Evolutionary conservation across 306 rosid genomes (phyloP).

Genomic region (Hippophae rhamnoides): DNA sequence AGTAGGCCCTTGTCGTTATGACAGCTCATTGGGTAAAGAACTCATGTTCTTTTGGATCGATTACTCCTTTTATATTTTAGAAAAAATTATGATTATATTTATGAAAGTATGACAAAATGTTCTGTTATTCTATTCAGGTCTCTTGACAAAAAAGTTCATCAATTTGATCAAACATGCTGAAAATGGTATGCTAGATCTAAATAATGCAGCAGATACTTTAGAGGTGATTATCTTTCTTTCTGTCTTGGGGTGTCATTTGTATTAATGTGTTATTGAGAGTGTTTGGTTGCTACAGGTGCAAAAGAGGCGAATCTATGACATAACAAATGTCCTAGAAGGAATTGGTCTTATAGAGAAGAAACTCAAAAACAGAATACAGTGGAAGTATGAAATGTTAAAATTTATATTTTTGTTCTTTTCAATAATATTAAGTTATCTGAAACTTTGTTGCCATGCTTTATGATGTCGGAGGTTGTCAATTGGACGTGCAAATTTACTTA

Average conservation of each 20-base stretch:
- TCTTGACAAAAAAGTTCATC: constrained; percentile 89
- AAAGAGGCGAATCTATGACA: constrained; percentile 95
- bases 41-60: not conserved
- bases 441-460: constrained; percentile 11
- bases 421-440: too few species aligned
- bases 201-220: constrained; percentile 89
- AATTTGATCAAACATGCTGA: constrained; percentile 89
- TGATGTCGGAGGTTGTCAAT: constrained; percentile 13
- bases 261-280: constrained; percentile 19
- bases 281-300: constrained; percentile 58
- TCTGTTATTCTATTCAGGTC: constrained; percentile 37
- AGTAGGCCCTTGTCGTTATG: constrained; percentile 96
- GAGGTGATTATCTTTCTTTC: constrained; percentile 49
- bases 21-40: constrained; percentile 82
- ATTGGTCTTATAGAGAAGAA: constrained; percentile 97
- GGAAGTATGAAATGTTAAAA: constrained; percentile 57
- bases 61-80: not conserved
- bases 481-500: constrained; percentile 15
- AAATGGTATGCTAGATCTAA: constrained; percentile 61
- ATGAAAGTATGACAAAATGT: constrained; percentile 13
- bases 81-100: not conserved
- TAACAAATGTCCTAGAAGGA: constrained; percentile 98
- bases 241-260: constrained; percentile 17
- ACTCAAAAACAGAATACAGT: constrained; percentile 93
- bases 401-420: constrained; percentile 9